Conservation (phyloP, 2,329 filamentous ascomycete species). For the Xylariaceae sp. region DNA sequence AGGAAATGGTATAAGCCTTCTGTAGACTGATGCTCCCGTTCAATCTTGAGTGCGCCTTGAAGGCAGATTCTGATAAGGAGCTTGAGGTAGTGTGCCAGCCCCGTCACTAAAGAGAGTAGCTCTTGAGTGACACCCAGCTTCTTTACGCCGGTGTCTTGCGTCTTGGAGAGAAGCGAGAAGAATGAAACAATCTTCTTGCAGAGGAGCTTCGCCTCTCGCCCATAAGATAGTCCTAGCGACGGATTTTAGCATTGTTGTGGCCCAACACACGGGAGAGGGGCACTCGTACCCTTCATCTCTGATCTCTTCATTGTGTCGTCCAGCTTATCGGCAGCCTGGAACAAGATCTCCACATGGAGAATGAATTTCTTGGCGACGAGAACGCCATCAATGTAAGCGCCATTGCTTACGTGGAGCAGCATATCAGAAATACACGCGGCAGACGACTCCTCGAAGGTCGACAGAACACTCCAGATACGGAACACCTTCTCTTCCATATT, state of each 20-base stretch:
- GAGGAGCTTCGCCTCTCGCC: constrained; percentile 93
- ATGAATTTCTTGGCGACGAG: constrained; percentile 95
- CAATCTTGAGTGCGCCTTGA: constrained; percentile 84
- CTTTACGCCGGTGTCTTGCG: constrained; percentile 80
- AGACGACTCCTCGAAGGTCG: constrained; percentile 94
- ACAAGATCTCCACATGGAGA: constrained; percentile 87
- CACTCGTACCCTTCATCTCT: constrained; percentile 63
- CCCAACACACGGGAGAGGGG: background rate
- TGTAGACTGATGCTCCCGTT: constrained; percentile 69
- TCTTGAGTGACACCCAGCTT: constrained; percentile 97
- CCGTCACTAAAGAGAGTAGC: constrained; percentile 92
- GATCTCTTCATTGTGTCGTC: constrained; percentile 63
- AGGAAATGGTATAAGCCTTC: constrained; percentile 78
- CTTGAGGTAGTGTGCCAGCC: constrained; percentile 93
- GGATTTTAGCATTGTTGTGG: background rate
- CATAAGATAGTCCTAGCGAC: constrained; percentile 72
- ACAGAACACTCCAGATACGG: constrained; percentile 95
- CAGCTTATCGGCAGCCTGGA: constrained; percentile 78
- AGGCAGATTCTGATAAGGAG: constrained; percentile 94
- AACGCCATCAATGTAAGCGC: constrained; percentile 89
- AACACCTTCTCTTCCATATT: constrained; percentile 97
- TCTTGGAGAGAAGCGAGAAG: constrained; percentile 90
- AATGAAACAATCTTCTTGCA: constrained; percentile 99
- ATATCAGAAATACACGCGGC: constrained; percentile 98
- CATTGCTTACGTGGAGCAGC: constrained; percentile 97